Conservation (phyloP, 23 red algal species). For the Cyanidiococcus yangmingshanensis region DNA sequence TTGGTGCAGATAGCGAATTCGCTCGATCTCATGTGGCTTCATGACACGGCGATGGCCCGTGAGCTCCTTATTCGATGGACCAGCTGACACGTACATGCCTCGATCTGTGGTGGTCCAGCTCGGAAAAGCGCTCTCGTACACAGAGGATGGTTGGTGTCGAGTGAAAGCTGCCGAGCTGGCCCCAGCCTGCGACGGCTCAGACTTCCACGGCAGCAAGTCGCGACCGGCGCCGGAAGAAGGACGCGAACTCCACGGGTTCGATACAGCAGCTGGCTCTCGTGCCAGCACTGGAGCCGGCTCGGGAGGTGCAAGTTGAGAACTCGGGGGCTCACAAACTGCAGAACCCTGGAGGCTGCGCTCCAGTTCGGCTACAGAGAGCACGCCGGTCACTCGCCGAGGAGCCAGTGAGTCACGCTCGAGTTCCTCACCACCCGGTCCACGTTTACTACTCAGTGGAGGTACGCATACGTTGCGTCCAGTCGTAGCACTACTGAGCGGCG, state of each 20-base stretch:
- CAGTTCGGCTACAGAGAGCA: neutral
- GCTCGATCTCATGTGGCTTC: constrained; percentile 13
- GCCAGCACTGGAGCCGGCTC: neutral
- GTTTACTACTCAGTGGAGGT: too few species aligned
- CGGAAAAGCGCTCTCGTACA: neutral
- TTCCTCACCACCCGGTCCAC: too few species aligned
- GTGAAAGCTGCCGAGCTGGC: neutral
- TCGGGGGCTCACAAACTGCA: neutral
- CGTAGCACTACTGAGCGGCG: neutral
- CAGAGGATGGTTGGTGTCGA: neutral
- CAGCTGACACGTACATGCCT: neutral
- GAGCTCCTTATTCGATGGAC: neutral
- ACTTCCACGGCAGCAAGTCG: neutral
- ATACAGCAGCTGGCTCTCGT: neutral
- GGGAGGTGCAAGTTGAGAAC: neutral
- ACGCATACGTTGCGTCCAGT: too few species aligned
- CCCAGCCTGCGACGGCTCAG: neutral
- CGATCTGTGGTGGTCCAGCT: neutral
- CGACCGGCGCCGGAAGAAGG: neutral
- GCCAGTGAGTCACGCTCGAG: too few species aligned
- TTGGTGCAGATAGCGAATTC: constrained; percentile 16
- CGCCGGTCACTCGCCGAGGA: neutral
- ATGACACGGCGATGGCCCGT: neutral
- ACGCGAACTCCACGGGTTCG: neutral
- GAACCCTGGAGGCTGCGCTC: neutral